Evolutionary conservation across 768 basidiomycete species (phyloP), one percentile per base, ranked within the genome.

Genomic region (Hypholoma sublateritium): DNA sequence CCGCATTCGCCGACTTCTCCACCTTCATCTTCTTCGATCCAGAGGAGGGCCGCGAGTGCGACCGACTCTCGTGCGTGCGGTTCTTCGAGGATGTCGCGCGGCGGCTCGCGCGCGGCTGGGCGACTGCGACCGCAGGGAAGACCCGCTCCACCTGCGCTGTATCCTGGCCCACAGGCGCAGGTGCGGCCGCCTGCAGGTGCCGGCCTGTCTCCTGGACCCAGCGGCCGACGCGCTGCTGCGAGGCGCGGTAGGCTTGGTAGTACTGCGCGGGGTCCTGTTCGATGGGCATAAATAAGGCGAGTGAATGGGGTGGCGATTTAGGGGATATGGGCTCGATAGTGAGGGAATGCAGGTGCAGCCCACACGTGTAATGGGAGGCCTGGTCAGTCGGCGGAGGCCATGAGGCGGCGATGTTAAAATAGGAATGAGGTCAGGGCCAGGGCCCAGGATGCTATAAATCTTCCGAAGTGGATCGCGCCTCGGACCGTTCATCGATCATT

Each of bases 211-310:
- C 63, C 41, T 55, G 52, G 34, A 71, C 65, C 70, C 70, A 71
- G 51, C 57, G 59, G 53, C 68, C 65, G 53, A 71, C 70, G 46
- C 70, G 66, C 34, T 60, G 61, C 50, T 71, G 70, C 43, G 70
- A 68, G 37, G 66, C 59, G 45, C 55, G 62, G 59, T 69, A 67
- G 55, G 62, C 63, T 48, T 65, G 64, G 61, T 68, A 69, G 50
- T 64, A 63, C 28, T 71, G 67, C 56, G 62, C 56, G 5, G 61
- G 65, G 57, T 39, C 62, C 58, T 59, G 60, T 54, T 62, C 61
- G 61, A 59, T 59, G 55, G 67, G 66, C 67, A 69, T 69, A 68
- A 66, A 68, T 68, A 65, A 57, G 54, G 45, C 49, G 24, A 28
- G 24, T 42, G 35, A 7, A 16, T 7, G 36, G 17, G 43, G 14